Evolutionary conservation across 345 rosid genomes (phyloP).

Genomic region (Euphorbia pulcherrima): DNA sequence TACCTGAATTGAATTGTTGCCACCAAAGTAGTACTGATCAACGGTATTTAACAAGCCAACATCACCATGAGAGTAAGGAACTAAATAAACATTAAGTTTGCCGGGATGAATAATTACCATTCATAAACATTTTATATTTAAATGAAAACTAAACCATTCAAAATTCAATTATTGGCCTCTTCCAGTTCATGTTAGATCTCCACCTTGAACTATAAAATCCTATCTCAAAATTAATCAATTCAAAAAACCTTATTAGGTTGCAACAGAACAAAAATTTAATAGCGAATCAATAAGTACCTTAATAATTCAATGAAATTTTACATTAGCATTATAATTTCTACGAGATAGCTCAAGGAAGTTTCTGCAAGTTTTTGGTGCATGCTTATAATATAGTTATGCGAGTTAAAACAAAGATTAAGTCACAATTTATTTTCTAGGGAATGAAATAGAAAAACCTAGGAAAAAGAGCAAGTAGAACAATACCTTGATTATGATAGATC

Average conservation of each 20-base stretch:
- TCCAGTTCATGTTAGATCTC: conserved; percentile 98
- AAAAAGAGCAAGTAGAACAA: neutral
- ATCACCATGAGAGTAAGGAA: too few relatives aligned
- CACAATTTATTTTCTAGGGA: neutral
- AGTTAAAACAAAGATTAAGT: neutral
- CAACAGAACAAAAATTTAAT: too few relatives aligned
- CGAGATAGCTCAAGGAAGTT: conserved; percentile 87
- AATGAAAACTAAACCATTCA: conserved; percentile 58
- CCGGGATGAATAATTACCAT: neutral
- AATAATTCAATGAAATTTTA: conserved; percentile 78
- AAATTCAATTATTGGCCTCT: conserved; percentile 93
- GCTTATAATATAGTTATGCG: conserved; percentile 73
- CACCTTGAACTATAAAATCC: conserved; percentile 98
- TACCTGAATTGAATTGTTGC: conserved; percentile 87
- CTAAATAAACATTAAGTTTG: neutral
- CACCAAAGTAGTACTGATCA: conserved; percentile 87
- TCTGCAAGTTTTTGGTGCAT: conserved; percentile 91
- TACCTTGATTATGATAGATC: conserved; percentile 83
- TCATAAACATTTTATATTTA: neutral
- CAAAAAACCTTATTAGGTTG: too few relatives aligned
- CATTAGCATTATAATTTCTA: conserved; percentile 78
- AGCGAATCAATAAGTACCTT: conserved; percentile 51
- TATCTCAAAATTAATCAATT: conserved; percentile 29
- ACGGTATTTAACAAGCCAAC: conserved; percentile 90
- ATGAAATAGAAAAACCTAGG: neutral